A percentile compares a stretch with the other conserved stretches of the same genome.
These are phyloP conservation scores for Metschnikowia koreensis DNA, from an alignment of 805 yeast genomes.

Conservation along the genomic window DNA sequence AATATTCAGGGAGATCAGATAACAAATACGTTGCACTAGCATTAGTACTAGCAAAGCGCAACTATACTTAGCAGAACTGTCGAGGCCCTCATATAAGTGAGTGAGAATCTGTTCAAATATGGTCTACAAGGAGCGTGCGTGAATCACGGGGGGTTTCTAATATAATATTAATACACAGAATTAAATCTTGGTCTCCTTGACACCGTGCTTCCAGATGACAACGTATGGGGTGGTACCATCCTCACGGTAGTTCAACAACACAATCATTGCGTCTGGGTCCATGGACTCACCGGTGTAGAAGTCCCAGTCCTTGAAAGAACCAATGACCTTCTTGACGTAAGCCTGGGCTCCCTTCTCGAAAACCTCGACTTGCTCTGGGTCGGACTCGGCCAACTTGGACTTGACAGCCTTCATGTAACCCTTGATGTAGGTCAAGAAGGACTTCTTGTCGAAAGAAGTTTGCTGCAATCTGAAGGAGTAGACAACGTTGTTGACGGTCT, in stretches of 20 bases:
- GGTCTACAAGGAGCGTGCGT: neutral
- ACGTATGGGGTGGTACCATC: slow-evolving; percentile 98
- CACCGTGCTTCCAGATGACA: slow-evolving; percentile 99
- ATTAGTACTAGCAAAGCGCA: no score
- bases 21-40: no score
- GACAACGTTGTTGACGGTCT: slow-evolving; percentile 96
- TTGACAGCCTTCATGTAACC: slow-evolving; percentile 98
- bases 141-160: slow-evolving; percentile 7
- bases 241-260: slow-evolving; percentile 98
- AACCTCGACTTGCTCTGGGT: slow-evolving; percentile 81
- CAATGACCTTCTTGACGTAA: slow-evolving; percentile 94
- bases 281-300: slow-evolving; percentile 99
- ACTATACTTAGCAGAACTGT: no score
- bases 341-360: slow-evolving; percentile 98
- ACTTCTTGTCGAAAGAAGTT: slow-evolving; percentile 96
- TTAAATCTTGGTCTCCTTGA: slow-evolving; percentile 85
- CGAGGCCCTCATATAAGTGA: no score
- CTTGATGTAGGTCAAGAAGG: slow-evolving; percentile 94
- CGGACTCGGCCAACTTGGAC: slow-evolving; percentile 81
- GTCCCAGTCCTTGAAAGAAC: slow-evolving; percentile 98
- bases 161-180: slow-evolving; percentile 9
- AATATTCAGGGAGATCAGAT: no score
- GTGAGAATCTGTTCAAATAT: no score
- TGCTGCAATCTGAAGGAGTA: slow-evolving; percentile 97
- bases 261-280: slow-evolving; percentile 99